Base-by-base conservation (phyloP, 371 early-diverging fungal species). In the Dinochytrium kinnereticum region DNA sequence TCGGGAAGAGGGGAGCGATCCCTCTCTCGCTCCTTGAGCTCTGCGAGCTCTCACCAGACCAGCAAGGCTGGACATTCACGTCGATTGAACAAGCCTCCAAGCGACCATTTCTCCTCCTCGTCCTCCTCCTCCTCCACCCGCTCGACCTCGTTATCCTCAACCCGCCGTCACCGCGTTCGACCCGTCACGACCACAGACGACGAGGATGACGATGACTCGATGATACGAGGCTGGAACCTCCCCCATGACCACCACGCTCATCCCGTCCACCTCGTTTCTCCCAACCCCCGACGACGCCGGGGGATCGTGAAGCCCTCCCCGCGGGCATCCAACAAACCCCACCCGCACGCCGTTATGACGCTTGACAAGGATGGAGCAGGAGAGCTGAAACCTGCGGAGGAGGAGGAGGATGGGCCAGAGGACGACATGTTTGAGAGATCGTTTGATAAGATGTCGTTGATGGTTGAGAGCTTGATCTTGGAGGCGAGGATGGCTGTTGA, bases 401-500 rank as follows among this genome's bases (percentile, higher is more conserved):
- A n/a, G n/a, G n/a, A n/a, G n/a, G n/a, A n/a, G n/a, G n/a, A n/a
- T 26, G 57, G 7, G 26, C 26, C 7, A 30, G 24, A 55, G 15
- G 30, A 10, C 57, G 57, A 55, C 17, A 55, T 24, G 28, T 44
- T 66, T 30, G 66, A 66, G 5, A 24, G 44, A 26, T 15, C 44
- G 21, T 66, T 66, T 44, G 49, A 44, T 30, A 66, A 66, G 44
- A 30, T 66, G 21, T 66, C 66, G 40, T 15, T 15, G 40, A 66
- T 66, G 66, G 44, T 66, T 26, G 24, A 66, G 66, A 34, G 36
- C 17, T 28, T 66, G 21, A 66, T 66, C 44, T 7, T 66, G 10
- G 66, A 66, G 28, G 66, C 66, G 30, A 66, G 44, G 28, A 40
- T 44, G 44, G 66, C 66, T 30, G 66, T 66, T 24, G 28, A 28